phyloP scores from a whole-genome alignment of 2,329 filamentous ascomycete genomes.

The Pseudocercospora eumusae region DNA sequence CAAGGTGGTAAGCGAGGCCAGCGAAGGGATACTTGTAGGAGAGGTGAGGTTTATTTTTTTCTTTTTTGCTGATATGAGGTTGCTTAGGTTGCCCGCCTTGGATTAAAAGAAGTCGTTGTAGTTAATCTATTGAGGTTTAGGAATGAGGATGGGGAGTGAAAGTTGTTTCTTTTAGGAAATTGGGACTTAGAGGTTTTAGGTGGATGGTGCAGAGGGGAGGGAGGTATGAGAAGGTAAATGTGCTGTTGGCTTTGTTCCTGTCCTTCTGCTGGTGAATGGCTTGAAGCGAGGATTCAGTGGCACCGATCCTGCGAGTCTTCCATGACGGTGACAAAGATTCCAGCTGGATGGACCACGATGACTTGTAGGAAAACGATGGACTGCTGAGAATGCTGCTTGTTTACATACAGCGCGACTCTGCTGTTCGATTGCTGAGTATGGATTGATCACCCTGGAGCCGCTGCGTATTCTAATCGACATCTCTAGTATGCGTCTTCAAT shows the following conservation, averaged over 20 bases:
- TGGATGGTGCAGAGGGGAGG: neutral
- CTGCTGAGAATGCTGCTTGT: neutral
- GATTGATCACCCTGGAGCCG: neutral
- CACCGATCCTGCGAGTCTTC: neutral
- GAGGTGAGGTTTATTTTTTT: too few species aligned
- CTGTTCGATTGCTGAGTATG: neutral
- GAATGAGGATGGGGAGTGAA: constrained; percentile 1
- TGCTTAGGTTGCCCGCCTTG: neutral
- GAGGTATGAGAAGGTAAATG: too few species aligned
- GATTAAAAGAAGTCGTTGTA: neutral
- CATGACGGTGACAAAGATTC: neutral
- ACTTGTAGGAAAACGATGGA: neutral
- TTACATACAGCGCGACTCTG: neutral
- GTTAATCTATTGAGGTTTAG: neutral
- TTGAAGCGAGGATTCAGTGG: neutral
- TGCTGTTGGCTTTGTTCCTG: too few species aligned
- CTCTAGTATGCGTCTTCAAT: neutral
- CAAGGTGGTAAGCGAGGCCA: neutral
- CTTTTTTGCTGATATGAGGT: too few species aligned
- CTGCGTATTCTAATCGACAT: neutral
- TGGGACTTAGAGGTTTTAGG: neutral
- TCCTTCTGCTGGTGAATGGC: too few species aligned
- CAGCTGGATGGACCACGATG: neutral
- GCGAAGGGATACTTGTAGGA: too few species aligned
- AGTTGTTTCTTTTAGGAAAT: neutral